These are phyloP conservation scores for Conticribra guillardii DNA, from an alignment of 108 stramenopile genomes.

Conservation along the genomic window DNA sequence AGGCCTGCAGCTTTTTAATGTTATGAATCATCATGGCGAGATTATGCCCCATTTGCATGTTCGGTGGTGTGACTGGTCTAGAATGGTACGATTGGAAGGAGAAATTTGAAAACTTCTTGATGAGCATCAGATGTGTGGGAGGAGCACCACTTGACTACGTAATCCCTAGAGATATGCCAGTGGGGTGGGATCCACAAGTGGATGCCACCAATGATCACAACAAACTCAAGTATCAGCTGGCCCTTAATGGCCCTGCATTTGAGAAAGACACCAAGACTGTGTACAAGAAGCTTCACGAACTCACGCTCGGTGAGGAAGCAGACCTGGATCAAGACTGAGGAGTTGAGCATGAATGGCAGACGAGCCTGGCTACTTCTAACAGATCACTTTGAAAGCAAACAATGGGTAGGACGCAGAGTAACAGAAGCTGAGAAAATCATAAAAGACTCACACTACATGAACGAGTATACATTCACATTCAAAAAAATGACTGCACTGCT, in stretches of 20 bases:
- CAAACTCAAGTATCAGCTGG: slow-evolving; percentile 13
- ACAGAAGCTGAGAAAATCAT: too few relatives aligned
- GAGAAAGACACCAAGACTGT: slow-evolving; percentile 15
- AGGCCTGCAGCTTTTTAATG: too few relatives aligned
- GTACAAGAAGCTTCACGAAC: neutral
- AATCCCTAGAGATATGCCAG: slow-evolving; percentile 1
- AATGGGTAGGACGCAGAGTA: too few relatives aligned
- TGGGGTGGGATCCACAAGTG: slow-evolving; percentile 17
- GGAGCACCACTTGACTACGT: slow-evolving; percentile 19
- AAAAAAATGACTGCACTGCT: neutral
- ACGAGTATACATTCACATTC: neutral
- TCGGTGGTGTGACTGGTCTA: too few relatives aligned
- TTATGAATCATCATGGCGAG: too few relatives aligned
- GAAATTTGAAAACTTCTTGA: slow-evolving; percentile 4
- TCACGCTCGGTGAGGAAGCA: neutral
- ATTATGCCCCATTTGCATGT: too few relatives aligned
- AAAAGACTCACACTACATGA: neutral
- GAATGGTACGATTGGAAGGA: slow-evolving; percentile 17
- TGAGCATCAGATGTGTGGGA: neutral
- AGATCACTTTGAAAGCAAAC: too few relatives aligned
- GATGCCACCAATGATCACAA: slow-evolving; percentile 6
- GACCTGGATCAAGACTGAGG: slow-evolving; percentile 3
- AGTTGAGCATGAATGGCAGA: neutral
- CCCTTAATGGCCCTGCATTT: slow-evolving; percentile 10
- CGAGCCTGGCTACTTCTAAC: slow-evolving; percentile 1